Evolutionary conservation across 2,329 filamentous ascomycete genomes (phyloP).

Genomic region (Pseudogymnoascus sp.): DNA sequence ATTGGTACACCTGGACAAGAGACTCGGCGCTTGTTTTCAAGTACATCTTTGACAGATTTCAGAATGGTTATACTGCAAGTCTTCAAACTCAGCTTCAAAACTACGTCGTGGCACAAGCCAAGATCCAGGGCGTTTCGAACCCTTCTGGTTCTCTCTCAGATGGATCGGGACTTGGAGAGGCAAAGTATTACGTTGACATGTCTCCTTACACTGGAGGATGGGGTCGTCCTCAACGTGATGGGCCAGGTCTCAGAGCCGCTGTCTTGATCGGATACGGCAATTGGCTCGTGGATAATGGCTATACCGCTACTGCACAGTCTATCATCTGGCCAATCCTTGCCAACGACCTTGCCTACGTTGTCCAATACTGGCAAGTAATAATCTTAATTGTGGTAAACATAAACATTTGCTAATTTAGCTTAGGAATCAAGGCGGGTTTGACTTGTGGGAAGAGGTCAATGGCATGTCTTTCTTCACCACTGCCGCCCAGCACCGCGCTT

Average conservation of each 20-base stretch:
- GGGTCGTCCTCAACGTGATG: slow-evolving; percentile 74
- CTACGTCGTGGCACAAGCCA: slow-evolving; percentile 60
- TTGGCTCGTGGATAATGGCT: slow-evolving; percentile 59
- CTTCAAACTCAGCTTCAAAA: slow-evolving; percentile 50
- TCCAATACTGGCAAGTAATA: slow-evolving; percentile 51
- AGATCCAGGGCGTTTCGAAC: slow-evolving; percentile 49
- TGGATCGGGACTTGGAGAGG: slow-evolving; percentile 53
- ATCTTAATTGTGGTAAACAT: not conserved
- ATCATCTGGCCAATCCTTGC: slow-evolving; percentile 65
- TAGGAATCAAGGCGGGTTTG: slow-evolving; percentile 49
- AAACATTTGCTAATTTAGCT: not conserved
- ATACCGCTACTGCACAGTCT: slow-evolving; percentile 32
- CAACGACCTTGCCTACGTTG: slow-evolving; percentile 69
- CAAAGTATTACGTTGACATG: slow-evolving; percentile 62
- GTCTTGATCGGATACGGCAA: slow-evolving; percentile 64
- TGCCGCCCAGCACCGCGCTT: slow-evolving; percentile 58
- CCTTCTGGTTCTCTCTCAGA: slow-evolving; percentile 34
- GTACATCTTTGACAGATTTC: slow-evolving; percentile 49
- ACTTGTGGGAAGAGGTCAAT: slow-evolving; percentile 75
- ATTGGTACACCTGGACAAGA: slow-evolving; percentile 72
- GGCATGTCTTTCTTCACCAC: slow-evolving; percentile 75
- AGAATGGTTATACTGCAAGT: slow-evolving; percentile 47
- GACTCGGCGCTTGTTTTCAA: slow-evolving; percentile 66
- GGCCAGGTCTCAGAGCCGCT: slow-evolving; percentile 67
- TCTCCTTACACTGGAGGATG: slow-evolving; percentile 56